Evolutionary conservation across 371 early-diverging fungal genomes (phyloP).

Genomic region (Mortierella sp.): DNA sequence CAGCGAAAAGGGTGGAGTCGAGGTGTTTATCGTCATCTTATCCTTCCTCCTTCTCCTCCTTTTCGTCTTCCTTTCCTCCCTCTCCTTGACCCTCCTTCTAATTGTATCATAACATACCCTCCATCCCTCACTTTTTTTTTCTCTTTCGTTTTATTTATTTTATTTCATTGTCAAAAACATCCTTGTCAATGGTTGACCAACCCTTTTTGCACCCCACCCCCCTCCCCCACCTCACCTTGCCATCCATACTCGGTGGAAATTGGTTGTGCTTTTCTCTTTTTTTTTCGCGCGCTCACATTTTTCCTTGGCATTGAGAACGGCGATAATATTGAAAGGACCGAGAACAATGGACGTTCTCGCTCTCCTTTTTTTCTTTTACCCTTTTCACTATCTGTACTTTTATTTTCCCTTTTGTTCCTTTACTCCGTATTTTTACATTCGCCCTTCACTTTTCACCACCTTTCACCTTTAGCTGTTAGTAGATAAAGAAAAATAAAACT

Average conservation of each 20-base stretch:
- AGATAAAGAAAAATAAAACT: not conserved
- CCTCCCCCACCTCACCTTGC: no score
- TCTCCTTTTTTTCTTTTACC: not conserved
- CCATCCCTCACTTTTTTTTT: not conserved
- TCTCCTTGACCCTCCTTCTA: not conserved
- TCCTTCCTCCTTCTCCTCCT: not conserved
- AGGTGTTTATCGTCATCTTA: not conserved
- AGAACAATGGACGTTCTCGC: no score
- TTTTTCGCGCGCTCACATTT: not conserved
- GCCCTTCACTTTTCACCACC: not conserved
- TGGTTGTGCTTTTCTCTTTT: not conserved
- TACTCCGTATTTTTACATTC: not conserved
- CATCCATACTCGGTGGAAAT: no score
- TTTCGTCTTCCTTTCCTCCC: not conserved
- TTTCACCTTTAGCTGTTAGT: not conserved
- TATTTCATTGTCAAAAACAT: not conserved
- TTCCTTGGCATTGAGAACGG: no score
- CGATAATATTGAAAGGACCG: no score
- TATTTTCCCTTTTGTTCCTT: not conserved
- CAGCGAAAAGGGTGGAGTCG: not conserved
- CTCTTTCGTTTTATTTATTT: not conserved
- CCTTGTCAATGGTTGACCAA: no score
- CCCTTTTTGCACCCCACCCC: no score
- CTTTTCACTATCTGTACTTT: not conserved
- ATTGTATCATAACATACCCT: constrained; percentile 9